A percentile compares a stretch with the other conserved stretches of the same genome.
Evolutionary conservation across 352 stramenopile species (phyloP).

Genomic region (Elongisporangium anandrum): DNA sequence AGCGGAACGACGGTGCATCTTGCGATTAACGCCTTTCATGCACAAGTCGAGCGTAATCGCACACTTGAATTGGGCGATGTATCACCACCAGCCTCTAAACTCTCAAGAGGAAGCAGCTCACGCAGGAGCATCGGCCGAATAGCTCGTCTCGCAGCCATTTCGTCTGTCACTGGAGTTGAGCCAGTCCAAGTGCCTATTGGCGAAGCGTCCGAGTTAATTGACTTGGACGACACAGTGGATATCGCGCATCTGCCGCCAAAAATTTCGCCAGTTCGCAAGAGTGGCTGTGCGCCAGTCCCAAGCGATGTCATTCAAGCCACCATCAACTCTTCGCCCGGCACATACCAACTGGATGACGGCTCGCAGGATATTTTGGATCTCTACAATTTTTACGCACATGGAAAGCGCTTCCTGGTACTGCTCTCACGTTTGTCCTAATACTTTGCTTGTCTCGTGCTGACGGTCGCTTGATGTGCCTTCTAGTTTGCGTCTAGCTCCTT

Average conservation of each 20-base stretch:
- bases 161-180: constrained; percentile 4
- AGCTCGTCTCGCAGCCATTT: constrained; percentile 4
- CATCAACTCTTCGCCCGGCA: constrained; percentile 38
- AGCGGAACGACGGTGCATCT: constrained; percentile 25
- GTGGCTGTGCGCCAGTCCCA: constrained; percentile 4
- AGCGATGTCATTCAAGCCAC: constrained; percentile 33
- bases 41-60: constrained; percentile 26
- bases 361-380: constrained; percentile 31
- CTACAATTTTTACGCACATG: constrained; percentile 60
- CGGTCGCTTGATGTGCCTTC: background rate
- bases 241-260: background rate
- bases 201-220: background rate
- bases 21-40: constrained; percentile 31
- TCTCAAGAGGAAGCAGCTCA: background rate
- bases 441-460: background rate
- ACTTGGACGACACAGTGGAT: background rate
- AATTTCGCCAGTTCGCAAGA: constrained; percentile 5
- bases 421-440: background rate
- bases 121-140: background rate
- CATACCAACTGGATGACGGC: constrained; percentile 30
- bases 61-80: constrained; percentile 16
- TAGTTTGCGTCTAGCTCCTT: constrained; percentile 50
- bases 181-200: background rate
- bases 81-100: background rate
- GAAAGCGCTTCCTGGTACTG: constrained; percentile 37